Conservation (phyloP, 306 rosid genomes). For the Vigna reflexopilosa region DNA sequence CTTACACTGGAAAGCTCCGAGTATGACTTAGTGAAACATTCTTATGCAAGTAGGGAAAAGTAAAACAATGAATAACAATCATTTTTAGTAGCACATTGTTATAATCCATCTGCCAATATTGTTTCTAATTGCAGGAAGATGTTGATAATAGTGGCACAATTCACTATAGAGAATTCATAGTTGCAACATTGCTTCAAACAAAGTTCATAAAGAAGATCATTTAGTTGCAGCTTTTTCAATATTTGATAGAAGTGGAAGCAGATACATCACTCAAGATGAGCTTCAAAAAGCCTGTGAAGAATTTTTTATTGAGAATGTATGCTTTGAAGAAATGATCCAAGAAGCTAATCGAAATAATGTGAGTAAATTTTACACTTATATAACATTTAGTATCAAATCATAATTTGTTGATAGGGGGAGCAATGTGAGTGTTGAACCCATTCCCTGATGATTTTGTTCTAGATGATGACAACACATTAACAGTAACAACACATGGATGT, state of each 20-base stretch:
- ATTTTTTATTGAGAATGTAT: not conserved
- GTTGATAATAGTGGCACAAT: constrained; percentile 77
- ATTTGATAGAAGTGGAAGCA: constrained; percentile 83
- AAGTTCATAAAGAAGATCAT: constrained; percentile 68
- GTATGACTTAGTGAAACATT: not conserved
- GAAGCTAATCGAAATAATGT: no score
- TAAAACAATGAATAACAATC: not conserved
- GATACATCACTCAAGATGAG: constrained; percentile 81
- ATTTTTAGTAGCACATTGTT: not conserved
- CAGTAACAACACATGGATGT: no score
- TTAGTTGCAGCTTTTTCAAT: constrained; percentile 74
- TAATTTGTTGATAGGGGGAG: no score
- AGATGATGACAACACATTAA: no score
- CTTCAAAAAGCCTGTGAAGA: constrained; percentile 79
- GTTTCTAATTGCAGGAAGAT: constrained; percentile 66
- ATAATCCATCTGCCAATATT: constrained; percentile 14
- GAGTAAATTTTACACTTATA: no score
- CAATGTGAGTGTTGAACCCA: no score
- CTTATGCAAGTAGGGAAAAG: constrained; percentile 2
- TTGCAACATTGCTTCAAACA: constrained; percentile 80
- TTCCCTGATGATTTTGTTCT: no score
- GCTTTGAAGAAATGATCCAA: no score
- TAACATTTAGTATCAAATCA: no score
- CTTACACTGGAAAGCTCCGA: constrained; percentile 2
- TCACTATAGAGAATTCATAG: constrained; percentile 83